Conservation (phyloP, 2,329 filamentous ascomycete genomes). For the Cadophora sp. region DNA sequence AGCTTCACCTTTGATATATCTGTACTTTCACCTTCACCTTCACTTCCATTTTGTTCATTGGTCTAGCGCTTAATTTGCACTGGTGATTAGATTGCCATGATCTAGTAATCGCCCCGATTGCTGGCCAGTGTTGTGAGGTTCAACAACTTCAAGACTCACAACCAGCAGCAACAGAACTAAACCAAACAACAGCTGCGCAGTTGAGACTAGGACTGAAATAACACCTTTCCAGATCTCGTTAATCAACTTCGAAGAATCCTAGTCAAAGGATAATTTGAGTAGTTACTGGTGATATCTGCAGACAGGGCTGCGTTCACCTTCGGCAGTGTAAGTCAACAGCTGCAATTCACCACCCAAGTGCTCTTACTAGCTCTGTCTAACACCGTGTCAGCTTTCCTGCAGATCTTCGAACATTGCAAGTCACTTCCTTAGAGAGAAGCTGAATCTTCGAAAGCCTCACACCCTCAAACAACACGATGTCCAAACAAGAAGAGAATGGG, state of each 20-base stretch:
- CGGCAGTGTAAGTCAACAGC: not conserved
- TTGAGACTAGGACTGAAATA: too few relatives aligned
- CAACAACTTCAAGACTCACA: not conserved
- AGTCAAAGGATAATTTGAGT: not conserved
- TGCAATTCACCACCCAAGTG: not conserved
- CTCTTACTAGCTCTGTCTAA: not conserved
- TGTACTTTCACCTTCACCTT: not conserved
- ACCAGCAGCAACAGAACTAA: too few relatives aligned
- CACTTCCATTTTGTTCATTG: not conserved
- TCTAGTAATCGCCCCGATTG: not conserved
- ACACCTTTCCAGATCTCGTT: too few relatives aligned
- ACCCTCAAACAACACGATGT: slow-evolving; percentile 1
- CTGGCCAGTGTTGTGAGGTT: not conserved
- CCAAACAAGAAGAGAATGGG: not conserved
- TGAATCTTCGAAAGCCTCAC: not conserved
- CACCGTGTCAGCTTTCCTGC: not conserved
- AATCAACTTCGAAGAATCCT: not conserved
- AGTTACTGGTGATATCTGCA: not conserved
- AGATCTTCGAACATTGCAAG: slow-evolving; percentile 1
- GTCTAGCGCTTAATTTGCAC: not conserved
- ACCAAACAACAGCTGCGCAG: too few relatives aligned
- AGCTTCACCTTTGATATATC: not conserved
- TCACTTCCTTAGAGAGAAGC: not conserved
- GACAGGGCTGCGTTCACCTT: not conserved
- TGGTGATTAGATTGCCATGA: not conserved